Percentiles rank a stretch among this genome's conserved stretches.
These are phyloP conservation scores for Phialemonium atrogriseum DNA, from an alignment of 2,329 filamentous ascomycete species.

Conservation along the genomic window DNA sequence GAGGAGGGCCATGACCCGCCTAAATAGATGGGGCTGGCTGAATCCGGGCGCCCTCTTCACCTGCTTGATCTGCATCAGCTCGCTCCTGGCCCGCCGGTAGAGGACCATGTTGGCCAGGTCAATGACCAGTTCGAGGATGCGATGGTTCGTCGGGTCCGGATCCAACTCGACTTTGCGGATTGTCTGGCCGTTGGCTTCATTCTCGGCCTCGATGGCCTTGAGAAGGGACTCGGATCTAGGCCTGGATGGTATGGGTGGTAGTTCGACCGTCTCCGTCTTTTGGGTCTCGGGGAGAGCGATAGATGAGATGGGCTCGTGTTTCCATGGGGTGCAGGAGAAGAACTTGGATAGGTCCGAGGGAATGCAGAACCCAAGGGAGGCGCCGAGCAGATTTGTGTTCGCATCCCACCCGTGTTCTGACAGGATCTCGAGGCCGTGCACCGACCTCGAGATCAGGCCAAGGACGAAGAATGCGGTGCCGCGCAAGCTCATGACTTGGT, in stretches of 20 bases:
- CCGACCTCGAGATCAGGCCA: slow-evolving; percentile 82
- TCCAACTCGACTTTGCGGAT: slow-evolving; percentile 26
- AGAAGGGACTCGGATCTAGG: slow-evolving; percentile 28
- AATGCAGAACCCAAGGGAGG: slow-evolving; percentile 80
- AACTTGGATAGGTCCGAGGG: slow-evolving; percentile 71
- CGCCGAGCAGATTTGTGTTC: slow-evolving; percentile 73
- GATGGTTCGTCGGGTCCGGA: slow-evolving; percentile 50
- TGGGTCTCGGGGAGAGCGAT: slow-evolving; percentile 42
- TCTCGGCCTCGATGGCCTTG: slow-evolving; percentile 15
- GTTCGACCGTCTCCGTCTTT: slow-evolving; percentile 39
- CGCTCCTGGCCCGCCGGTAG: slow-evolving; percentile 75
- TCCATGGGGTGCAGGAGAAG: slow-evolving; percentile 61
- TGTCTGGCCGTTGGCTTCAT: slow-evolving; percentile 7
- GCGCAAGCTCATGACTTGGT: slow-evolving; percentile 84
- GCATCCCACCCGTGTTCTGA: slow-evolving; percentile 89
- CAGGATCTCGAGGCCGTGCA: slow-evolving; percentile 86
- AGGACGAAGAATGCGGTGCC: slow-evolving; percentile 96
- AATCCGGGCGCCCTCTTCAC: slow-evolving; percentile 70
- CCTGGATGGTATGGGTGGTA: slow-evolving; percentile 31
- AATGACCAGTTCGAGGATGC: slow-evolving; percentile 75
- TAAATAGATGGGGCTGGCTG: slow-evolving; percentile 68
- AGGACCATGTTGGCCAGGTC: slow-evolving; percentile 91
- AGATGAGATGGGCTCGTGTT: slow-evolving; percentile 37
- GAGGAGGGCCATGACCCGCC: slow-evolving; percentile 74
- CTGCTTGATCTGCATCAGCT: slow-evolving; percentile 71